Percentiles rank a stretch among this genome's conserved stretches.
These are phyloP conservation scores for Pseudogymnoascus sp. DNA, from an alignment of 2,329 filamentous ascomycete genomes.

Conservation along the genomic window DNA sequence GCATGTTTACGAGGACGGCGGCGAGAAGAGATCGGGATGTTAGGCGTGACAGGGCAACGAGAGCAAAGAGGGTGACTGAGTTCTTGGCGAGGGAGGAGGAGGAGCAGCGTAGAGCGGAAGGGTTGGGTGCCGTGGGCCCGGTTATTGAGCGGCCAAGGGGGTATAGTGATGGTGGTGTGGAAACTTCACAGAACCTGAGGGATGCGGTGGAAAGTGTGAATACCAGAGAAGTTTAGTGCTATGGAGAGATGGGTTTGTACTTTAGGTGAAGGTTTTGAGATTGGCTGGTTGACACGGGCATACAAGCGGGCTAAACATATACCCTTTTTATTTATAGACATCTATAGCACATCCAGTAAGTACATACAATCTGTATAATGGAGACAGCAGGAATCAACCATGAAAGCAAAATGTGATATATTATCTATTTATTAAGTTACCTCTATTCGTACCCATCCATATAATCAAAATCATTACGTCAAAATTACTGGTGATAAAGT, in stretches of 20 bases:
- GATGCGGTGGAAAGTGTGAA: background rate
- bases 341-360: background rate
- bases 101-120: background rate
- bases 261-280: background rate
- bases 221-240: background rate
- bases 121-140: background rate
- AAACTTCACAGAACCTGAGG: background rate
- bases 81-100: background rate
- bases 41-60: background rate
- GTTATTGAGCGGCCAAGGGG: background rate
- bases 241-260: background rate
- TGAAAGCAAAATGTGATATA: background rate
- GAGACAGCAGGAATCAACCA: background rate
- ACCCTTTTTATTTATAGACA: background rate
- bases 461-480: background rate
- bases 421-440: background rate
- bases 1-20: conserved; percentile 16
- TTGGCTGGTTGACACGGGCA: background rate
- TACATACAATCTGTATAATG: background rate
- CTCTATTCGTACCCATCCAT: background rate
- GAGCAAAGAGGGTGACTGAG: background rate
- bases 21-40: background rate
- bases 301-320: background rate
- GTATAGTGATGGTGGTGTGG: background rate
- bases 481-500: background rate